These are phyloP conservation scores for Aspergillus clavatus DNA, from an alignment of 2,329 filamentous ascomycete genomes.

Conservation along the genomic window DNA sequence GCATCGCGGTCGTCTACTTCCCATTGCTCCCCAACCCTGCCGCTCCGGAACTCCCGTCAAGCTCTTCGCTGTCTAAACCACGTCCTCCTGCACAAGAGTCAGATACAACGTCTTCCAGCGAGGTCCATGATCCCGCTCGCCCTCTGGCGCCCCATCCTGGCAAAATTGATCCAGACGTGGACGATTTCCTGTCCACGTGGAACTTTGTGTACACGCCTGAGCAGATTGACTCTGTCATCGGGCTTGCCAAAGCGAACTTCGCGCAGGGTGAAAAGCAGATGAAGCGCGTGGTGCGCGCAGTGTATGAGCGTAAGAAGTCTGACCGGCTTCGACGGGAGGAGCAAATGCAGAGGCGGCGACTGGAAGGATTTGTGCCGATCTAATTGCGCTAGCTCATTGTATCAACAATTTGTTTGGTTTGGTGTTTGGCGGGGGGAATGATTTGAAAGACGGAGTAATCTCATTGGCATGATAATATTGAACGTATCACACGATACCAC, in stretches of 20 bases:
- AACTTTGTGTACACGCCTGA: constrained; percentile 94
- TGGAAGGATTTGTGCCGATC: constrained; percentile 31
- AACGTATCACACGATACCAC: not conserved
- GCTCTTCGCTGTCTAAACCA: constrained; percentile 20
- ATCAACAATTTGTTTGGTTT: not conserved
- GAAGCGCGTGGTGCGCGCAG: constrained; percentile 71
- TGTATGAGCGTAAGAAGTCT: constrained; percentile 87
- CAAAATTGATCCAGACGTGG: constrained; percentile 70
- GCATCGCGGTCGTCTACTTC: constrained; percentile 85
- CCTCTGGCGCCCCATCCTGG: constrained; percentile 51
- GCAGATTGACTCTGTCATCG: constrained; percentile 79
- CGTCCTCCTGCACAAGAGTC: constrained; percentile 19
- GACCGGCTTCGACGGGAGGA: constrained; percentile 32
- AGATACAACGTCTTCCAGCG: constrained; percentile 12
- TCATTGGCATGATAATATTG: not conserved
- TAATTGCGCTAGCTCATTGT: constrained; percentile 9
- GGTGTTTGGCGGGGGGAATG: not conserved
- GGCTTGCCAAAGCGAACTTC: constrained; percentile 81
- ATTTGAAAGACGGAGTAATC: not conserved
- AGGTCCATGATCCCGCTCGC: constrained; percentile 15
- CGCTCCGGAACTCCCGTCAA: constrained; percentile 27
- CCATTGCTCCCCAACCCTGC: constrained; percentile 75
- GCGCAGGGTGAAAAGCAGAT: constrained; percentile 75
- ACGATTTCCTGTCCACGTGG: constrained; percentile 91
- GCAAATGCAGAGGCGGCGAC: constrained; percentile 19